Evolutionary conservation across 192 early-diverging fungal species (phyloP).

Genomic region (Backusella circina): DNA sequence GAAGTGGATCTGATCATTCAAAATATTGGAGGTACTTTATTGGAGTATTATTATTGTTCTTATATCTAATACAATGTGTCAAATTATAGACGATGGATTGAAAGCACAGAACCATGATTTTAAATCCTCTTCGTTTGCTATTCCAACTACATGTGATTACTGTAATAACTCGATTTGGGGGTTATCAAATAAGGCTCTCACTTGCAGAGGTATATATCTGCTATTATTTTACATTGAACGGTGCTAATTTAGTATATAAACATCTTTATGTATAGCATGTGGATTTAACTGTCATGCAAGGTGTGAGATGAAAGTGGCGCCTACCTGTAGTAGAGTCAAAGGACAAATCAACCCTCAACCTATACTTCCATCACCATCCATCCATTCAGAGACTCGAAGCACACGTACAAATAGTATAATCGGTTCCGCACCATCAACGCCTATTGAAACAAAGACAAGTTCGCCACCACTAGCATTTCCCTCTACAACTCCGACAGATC

Average conservation of each 20-base stretch:
- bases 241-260: neutral
- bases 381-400: neutral
- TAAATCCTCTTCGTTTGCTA: slow-evolving; percentile 64
- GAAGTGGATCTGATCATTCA: slow-evolving; percentile 63
- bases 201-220: slow-evolving; percentile 49
- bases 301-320: slow-evolving; percentile 77
- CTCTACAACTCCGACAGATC: neutral
- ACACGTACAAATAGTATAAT: neutral
- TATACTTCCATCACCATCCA: neutral
- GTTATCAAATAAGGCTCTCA: slow-evolving; percentile 64
- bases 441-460: neutral
- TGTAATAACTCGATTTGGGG: slow-evolving; percentile 80
- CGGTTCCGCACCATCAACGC: slow-evolving; percentile 15
- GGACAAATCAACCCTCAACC: slow-evolving; percentile 44
- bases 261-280: slow-evolving; percentile 35
- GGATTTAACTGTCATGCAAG: slow-evolving; percentile 75
- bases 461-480: neutral
- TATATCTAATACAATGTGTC: neutral
- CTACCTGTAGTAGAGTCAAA: slow-evolving; percentile 56
- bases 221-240: neutral
- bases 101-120: slow-evolving; percentile 59
- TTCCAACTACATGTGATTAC: slow-evolving; percentile 73
- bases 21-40: slow-evolving; percentile 55
- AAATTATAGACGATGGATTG: slow-evolving; percentile 44
- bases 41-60: neutral